Evolutionary conservation across 768 basidiomycete genomes (phyloP), one percentile per base, ranked within the genome.

Genomic region (Piloderma croceum): DNA sequence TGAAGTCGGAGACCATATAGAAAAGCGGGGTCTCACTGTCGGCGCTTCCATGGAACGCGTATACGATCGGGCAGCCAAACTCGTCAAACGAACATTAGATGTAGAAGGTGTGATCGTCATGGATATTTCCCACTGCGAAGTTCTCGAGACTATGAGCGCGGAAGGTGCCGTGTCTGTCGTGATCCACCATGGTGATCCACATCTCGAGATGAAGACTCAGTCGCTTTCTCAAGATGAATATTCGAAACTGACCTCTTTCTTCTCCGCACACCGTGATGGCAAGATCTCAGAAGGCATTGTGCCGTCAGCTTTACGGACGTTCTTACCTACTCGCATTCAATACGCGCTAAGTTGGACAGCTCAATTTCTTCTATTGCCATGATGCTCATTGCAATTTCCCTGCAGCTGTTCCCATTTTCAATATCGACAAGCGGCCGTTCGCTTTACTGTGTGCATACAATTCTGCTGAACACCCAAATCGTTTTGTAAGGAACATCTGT

Each of bases 371-470:
- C 20, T 19, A 4, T 39, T 25, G 12, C 24, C 11, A 24, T 25
- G 7, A 31, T 15, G 10, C 25, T 17, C n/a, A n/a, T 36, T 31
- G 38, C 44, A 27, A 27, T 40, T 50, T 24, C 40, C 43, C 23
- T 38, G 39, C 46, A 90, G 89, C 81, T 42, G 92, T 94, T 5
- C 92, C 92, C 5, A 84, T 94, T 36, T 93, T 88, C 60, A 92
- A 93, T 50, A 80, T 94, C 38, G 90, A 94, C 64, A 88, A 90
- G 63, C 77, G 84, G 37, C 90, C 91, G 9, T 94, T 96, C 51
- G 90, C 90, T 6, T 59, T 96, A 52, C 69, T 97, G 15, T 92
- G 89, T 49, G 90, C 90, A 5, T 94, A 92, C 61, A 96, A 92
- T 61, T 83, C 82, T 1, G 79, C 80, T 10, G 80, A 86, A 40